Base-by-base conservation (phyloP, 129 eudicot genomes). In the Logfia minima region DNA sequence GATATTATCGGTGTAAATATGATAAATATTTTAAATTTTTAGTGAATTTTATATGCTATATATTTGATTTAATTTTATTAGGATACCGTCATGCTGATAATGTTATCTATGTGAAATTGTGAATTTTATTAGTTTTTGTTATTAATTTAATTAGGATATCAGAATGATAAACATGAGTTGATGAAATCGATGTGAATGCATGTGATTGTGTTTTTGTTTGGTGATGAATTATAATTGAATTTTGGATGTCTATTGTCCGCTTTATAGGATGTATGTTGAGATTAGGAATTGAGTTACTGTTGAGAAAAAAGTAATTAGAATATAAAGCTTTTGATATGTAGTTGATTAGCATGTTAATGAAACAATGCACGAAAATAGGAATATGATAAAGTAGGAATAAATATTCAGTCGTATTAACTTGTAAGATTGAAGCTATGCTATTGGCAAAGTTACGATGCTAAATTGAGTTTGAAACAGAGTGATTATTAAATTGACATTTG, bases 351-450 rank as follows among this genome's bases (percentile, higher is more conserved):
- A 31, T 14, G 23, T 9, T 71, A 4, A 0, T 52, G 75, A 52
- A 52, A 52, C 65, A 22, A 48, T 48, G 63, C 9, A 58, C 14
- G 24, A 22, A n/a, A 58, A n/a, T 19, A 7, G 26, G 63, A 6
- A 58, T 9, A 6, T 2, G 62, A 18, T 62, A 41, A 24, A 74
- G 55, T 13, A 14, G 6, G 18, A 48, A 11, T 45, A 45, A 3
- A 2, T 2, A 39, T 8, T 39, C 8, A 39, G 45, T 39, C 2
- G 45, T 39, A 7, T 2, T 39, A 39, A 39, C 11, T 39, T 39
- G 66, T 72, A 72, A 72, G 52, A 56, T 56, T 72, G 66, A 56
- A 34, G 68, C 56, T 31, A 18, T 32, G 77, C 29, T 35, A 21
- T 74, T 35, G 35, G 68, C 53, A 59, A 60, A 34, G 55, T 21